Base-by-base conservation (phyloP, 129 eudicot species). In the Tagetes patula region DNA sequence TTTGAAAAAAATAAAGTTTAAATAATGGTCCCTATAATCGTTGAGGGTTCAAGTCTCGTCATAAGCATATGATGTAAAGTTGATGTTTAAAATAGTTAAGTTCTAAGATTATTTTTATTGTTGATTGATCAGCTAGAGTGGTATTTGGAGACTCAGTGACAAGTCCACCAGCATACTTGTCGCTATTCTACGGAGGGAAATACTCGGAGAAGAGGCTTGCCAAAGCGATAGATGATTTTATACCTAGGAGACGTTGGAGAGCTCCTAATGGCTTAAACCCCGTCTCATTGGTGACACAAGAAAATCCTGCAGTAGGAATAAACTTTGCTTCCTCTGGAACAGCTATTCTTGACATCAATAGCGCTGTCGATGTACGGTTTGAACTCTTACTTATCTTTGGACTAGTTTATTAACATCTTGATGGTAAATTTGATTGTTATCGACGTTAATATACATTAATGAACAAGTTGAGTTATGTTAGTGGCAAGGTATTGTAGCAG, bases 301-400 rank as follows among this genome's bases (percentile, higher is more conserved):
- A 78, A 67, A 78, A 78, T 30, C 77, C 77, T 33, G 72, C 60
- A 0, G n/a, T 54, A 41, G 82, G 82, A 41, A 9, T 78, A 50
- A 78, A 78, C 67, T 78, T 78, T 7, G 77, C 77, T 40, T 78
- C 82, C 0, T 41, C 77, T 0, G 82, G 82, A 63, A 11, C 72
- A 20, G 77, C 59, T 5, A 52, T 78, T 34, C 70, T 78, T 11
- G 72, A 78, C 54, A 43, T 36, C 38, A 78, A 73, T 20, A 50
- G 47, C 5, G 67, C 73, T 8, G 5, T 78, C 4, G 72, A 71
- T 30, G 77, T 78, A 71, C 13, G 67, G 47, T 77, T 59, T 58
- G 3, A 36, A 30, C 36, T 12, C 74, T 34, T 32, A 37, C 2
- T 27, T 67, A 30, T 34, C 70, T 13, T n/a, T 0, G 0, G 4